These are phyloP conservation scores for Takashimella koratensis DNA, from an alignment of 1,284 basidiomycete genomes.

Conservation along the genomic window DNA sequence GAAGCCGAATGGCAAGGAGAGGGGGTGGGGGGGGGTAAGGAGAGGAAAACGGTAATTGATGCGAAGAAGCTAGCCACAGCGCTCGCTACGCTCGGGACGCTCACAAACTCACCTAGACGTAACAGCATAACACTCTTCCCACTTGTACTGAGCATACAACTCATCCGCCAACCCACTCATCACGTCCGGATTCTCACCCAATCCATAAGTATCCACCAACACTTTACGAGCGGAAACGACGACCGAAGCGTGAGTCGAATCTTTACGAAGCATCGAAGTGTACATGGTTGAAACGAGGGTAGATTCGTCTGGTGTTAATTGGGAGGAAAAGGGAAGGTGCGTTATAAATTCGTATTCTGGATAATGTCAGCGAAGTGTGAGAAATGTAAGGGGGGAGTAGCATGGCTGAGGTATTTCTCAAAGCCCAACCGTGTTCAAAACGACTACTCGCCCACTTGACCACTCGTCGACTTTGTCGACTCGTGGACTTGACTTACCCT, in stretches of 20 bases:
- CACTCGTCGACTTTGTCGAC: neutral
- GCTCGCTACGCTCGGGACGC: neutral
- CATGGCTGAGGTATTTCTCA: neutral
- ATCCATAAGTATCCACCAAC: slow-evolving; percentile 70
- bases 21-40: neutral
- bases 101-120: slow-evolving; percentile 64
- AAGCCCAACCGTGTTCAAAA: neutral
- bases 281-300: slow-evolving; percentile 90
- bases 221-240: slow-evolving; percentile 53
- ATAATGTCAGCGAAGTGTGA: neutral
- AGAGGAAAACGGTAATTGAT: neutral
- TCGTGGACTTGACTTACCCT: slow-evolving; percentile 58
- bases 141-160: slow-evolving; percentile 80
- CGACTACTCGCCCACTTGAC: no score
- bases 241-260: slow-evolving; percentile 68
- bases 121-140: slow-evolving; percentile 87
- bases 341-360: slow-evolving; percentile 97
- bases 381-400: neutral
- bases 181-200: slow-evolving; percentile 88
- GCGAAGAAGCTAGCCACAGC: neutral
- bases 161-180: slow-evolving; percentile 88
- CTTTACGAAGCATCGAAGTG: slow-evolving; percentile 83
- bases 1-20: neutral
- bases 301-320: slow-evolving; percentile 72
- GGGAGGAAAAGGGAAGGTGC: slow-evolving; percentile 72